phyloP scores from a whole-genome alignment of 805 yeast species.

The Spathaspora passalidarum region DNA sequence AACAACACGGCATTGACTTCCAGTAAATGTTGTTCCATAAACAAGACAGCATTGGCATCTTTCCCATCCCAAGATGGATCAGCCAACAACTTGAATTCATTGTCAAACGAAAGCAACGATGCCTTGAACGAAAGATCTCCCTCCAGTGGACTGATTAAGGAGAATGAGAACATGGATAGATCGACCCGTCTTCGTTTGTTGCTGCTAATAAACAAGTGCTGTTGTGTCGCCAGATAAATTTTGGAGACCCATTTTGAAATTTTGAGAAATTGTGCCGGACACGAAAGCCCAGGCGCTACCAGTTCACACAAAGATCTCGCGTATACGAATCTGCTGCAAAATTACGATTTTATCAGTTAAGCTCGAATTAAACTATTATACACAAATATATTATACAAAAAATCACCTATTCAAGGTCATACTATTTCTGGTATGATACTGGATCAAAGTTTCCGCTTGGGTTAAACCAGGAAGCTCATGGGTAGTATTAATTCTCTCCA shows the following conservation, averaged over 20 bases:
- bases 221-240: no score
- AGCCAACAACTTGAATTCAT: slow-evolving; percentile 51
- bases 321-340: no score
- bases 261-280: no score
- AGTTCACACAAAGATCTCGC: no score
- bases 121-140: slow-evolving; percentile 37
- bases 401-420: slow-evolving; percentile 23
- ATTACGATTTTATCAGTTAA: no score
- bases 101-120: slow-evolving; percentile 55
- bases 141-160: slow-evolving; percentile 28
- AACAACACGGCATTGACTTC: slow-evolving; percentile 66
- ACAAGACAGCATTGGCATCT: slow-evolving; percentile 27
- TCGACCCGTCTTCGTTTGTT: no score
- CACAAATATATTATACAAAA: not conserved
- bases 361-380: no score
- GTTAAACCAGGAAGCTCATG: slow-evolving; percentile 50
- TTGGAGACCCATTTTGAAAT: not conserved
- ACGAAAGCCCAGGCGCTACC: no score
- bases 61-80: slow-evolving; percentile 77
- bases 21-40: slow-evolving; percentile 31
- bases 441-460: slow-evolving; percentile 46
- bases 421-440: slow-evolving; percentile 41
- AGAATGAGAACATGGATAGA: slow-evolving; percentile 34
- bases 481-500: slow-evolving; percentile 41
- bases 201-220: no score